A percentile compares a stretch with the other conserved stretches of the same genome.
Conservation (phyloP, 2,329 filamentous ascomycete species). For the Xylaria multiplex region DNA sequence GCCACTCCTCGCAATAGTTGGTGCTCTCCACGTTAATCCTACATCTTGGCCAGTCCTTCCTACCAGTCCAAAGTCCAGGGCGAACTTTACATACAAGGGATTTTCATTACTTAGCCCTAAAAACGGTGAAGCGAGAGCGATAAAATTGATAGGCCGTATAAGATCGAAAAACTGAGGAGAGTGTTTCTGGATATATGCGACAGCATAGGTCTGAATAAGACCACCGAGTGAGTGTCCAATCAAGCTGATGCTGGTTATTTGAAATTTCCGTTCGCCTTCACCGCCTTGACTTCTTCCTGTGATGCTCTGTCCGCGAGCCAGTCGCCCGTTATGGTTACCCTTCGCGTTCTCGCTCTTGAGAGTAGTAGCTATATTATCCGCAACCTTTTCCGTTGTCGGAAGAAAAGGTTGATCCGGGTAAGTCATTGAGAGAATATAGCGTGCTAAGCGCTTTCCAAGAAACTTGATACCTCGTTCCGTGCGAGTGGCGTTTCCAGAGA, state of each 20-base stretch:
- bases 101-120: slow-evolving; percentile 96
- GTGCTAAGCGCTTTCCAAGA: slow-evolving; percentile 90
- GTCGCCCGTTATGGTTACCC: slow-evolving; percentile 57
- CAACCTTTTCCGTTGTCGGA: slow-evolving; percentile 66
- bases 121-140: slow-evolving; percentile 86
- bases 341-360: slow-evolving; percentile 53
- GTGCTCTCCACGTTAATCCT: slow-evolving; percentile 91
- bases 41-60: slow-evolving; percentile 96
- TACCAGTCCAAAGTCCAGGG: slow-evolving; percentile 93
- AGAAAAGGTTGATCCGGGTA: slow-evolving; percentile 93
- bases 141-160: slow-evolving; percentile 90
- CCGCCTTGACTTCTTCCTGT: slow-evolving; percentile 57
- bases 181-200: slow-evolving; percentile 97
- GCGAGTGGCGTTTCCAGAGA: slow-evolving; percentile 86
- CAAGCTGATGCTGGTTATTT: slow-evolving; percentile 94
- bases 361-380: slow-evolving; percentile 55
- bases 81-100: slow-evolving; percentile 95
- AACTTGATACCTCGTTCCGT: slow-evolving; percentile 98
- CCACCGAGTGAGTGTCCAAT: slow-evolving; percentile 92
- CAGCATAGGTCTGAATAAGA: slow-evolving; percentile 89
- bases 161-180: slow-evolving; percentile 88
- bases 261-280: slow-evolving; percentile 69
- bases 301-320: slow-evolving; percentile 70
- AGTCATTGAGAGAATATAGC: slow-evolving; percentile 88
- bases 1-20: slow-evolving; percentile 83